Conservation (phyloP, 164 flowering plant genomes). For the Euptelea pleiosperma region DNA sequence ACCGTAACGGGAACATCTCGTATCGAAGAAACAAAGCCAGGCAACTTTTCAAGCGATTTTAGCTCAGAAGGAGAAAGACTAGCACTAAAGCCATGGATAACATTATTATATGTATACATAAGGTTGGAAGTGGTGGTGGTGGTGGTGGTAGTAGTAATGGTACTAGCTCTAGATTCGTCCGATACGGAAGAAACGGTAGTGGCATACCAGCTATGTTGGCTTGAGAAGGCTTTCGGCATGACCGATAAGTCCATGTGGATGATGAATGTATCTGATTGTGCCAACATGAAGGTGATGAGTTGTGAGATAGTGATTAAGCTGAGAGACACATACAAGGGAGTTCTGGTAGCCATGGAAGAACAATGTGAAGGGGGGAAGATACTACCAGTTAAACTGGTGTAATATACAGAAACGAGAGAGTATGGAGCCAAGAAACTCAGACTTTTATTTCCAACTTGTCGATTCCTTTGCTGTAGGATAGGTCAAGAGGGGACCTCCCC, state of each 20-base stretch:
- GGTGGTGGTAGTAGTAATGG: neutral
- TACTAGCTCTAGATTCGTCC: neutral
- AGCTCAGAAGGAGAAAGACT: conserved; percentile 42
- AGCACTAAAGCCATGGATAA: conserved; percentile 62
- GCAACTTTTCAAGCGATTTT: conserved; percentile 30
- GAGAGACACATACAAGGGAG: conserved; percentile 11
- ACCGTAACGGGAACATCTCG: conserved; percentile 36
- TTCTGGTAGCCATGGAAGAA: conserved; percentile 25
- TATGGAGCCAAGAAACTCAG: conserved; percentile 12
- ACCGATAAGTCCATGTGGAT: conserved; percentile 59
- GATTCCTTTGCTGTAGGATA: too few relatives aligned
- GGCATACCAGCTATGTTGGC: conserved; percentile 52
- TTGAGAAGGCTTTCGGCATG: conserved; percentile 59
- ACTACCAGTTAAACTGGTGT: too few relatives aligned
- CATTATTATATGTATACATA: conserved; percentile 45
- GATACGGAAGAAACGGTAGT: conserved; percentile 34
- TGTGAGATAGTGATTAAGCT: conserved; percentile 12
- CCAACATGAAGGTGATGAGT: conserved; percentile 8
- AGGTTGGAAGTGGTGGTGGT: conserved; percentile 23
- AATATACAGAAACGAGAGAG: conserved; percentile 11
- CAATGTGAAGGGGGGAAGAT: neutral
- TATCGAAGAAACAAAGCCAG: conserved; percentile 42
- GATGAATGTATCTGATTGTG: conserved; percentile 38
- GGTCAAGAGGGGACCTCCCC: too few relatives aligned
- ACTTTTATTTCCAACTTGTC: too few relatives aligned